Conservation (phyloP, 2,329 filamentous ascomycete species). For the Elsinoe ampelina region DNA sequence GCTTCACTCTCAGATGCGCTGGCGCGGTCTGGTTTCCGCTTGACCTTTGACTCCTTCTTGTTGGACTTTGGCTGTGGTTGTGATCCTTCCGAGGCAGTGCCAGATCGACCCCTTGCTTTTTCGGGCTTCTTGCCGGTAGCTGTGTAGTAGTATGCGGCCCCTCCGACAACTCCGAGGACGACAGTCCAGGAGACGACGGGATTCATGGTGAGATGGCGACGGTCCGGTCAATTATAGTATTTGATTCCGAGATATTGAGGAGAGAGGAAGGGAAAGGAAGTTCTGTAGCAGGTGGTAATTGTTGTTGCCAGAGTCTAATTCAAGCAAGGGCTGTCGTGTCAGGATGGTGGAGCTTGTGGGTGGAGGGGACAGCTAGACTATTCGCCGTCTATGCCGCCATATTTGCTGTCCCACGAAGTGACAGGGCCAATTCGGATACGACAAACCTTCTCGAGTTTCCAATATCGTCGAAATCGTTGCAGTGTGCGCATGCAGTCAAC, state of each 20-base stretch:
- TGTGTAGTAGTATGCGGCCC: constrained; percentile 22
- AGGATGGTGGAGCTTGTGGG: not conserved
- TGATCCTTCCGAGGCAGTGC: constrained; percentile 7
- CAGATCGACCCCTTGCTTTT: constrained; percentile 12
- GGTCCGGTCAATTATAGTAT: too few relatives aligned
- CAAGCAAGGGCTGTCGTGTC: constrained; percentile 5
- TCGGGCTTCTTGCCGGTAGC: constrained; percentile 16
- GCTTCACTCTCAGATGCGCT: constrained; percentile 17
- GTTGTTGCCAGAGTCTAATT: not conserved
- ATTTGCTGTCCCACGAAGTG: not conserved
- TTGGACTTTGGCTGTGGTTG: not conserved
- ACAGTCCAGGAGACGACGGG: constrained; percentile 24
- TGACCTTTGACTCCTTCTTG: constrained; percentile 17
- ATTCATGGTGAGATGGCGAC: constrained; percentile 18
- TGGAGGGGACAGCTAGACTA: constrained; percentile 6
- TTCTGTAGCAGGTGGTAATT: not conserved
- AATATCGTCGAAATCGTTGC: not conserved
- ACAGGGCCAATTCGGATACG: not conserved
- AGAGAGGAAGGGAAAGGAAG: not conserved
- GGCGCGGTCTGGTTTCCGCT: constrained; percentile 16
- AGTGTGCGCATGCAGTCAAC: not conserved
- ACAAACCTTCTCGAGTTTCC: not conserved
- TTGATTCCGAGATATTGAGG: too few relatives aligned
- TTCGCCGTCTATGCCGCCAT: not conserved
- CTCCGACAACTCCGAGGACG: constrained; percentile 18